phyloP scores from a whole-genome alignment of 169 alveolate species.

The Cyclospora cayetanensis region DNA sequence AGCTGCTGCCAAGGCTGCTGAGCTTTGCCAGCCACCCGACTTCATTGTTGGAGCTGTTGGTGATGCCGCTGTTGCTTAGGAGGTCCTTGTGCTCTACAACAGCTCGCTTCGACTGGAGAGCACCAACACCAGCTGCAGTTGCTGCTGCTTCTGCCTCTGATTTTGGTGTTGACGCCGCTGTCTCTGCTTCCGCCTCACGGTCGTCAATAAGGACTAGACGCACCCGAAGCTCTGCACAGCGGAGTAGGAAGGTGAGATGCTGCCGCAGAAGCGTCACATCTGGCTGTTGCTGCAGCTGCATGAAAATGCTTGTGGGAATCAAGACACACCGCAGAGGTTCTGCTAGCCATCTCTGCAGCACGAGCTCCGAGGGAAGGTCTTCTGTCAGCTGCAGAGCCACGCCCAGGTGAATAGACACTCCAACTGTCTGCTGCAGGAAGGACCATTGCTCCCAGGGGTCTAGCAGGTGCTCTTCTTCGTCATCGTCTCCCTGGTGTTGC shows the following conservation, averaged over 20 bases:
- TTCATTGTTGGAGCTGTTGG: background rate
- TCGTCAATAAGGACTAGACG: background rate
- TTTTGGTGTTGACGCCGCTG: background rate
- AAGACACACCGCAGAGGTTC: conserved; percentile 66
- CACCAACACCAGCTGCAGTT: background rate
- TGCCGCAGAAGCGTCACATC: background rate
- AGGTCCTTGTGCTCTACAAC: background rate
- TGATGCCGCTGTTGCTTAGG: background rate
- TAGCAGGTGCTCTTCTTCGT: background rate
- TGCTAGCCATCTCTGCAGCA: conserved; percentile 72
- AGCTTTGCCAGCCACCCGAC: no score
- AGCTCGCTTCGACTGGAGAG: background rate
- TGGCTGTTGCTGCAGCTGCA: conserved; percentile 42
- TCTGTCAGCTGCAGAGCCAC: conserved; percentile 31
- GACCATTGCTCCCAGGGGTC: conserved; percentile 34
- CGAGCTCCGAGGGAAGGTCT: conserved; percentile 50
- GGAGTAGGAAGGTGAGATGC: background rate
- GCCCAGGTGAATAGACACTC: conserved; percentile 27
- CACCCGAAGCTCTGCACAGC: conserved; percentile 61
- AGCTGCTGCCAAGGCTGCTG: background rate
- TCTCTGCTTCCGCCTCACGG: background rate
- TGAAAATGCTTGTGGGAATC: conserved; percentile 49
- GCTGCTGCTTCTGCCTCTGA: background rate
- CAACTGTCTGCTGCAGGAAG: background rate
- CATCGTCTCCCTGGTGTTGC: background rate